These are phyloP conservation scores for Colletotrichum scovillei DNA, from an alignment of 2,329 filamentous ascomycete species.

Conservation along the genomic window DNA sequence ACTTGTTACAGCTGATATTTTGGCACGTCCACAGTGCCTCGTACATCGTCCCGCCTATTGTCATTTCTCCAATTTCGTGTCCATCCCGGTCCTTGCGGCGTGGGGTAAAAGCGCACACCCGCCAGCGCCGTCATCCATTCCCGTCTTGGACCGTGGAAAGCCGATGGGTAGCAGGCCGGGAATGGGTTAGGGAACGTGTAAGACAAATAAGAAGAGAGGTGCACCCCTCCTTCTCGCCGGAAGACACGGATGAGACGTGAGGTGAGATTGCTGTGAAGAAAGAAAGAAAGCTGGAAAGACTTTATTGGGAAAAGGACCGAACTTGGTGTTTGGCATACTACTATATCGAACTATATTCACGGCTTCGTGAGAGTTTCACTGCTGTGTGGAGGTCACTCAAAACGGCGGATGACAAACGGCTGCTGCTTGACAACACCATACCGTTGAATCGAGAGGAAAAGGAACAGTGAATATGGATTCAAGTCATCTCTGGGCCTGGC, in stretches of 20 bases:
- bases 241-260: background rate
- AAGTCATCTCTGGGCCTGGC: slow-evolving; percentile 53
- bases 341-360: background rate
- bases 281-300: background rate
- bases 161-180: slow-evolving; percentile 2
- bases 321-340: background rate
- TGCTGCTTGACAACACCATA: background rate
- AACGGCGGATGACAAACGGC: background rate
- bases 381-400: background rate
- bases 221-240: background rate
- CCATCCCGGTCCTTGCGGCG: background rate
- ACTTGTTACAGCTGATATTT: too few relatives aligned
- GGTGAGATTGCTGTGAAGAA: background rate
- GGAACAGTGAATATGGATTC: slow-evolving; percentile 33
- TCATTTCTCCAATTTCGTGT: background rate
- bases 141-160: slow-evolving; percentile 29
- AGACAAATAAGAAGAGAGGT: background rate
- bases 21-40: too few relatives aligned
- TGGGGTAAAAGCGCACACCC: background rate
- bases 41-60: too few relatives aligned
- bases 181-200: background rate
- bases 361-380: background rate
- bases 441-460: background rate
- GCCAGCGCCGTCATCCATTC: background rate
- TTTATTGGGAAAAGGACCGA: background rate